Evolutionary conservation across 306 rosid species (phyloP).

Genomic region (Arachis hypogaea): DNA sequence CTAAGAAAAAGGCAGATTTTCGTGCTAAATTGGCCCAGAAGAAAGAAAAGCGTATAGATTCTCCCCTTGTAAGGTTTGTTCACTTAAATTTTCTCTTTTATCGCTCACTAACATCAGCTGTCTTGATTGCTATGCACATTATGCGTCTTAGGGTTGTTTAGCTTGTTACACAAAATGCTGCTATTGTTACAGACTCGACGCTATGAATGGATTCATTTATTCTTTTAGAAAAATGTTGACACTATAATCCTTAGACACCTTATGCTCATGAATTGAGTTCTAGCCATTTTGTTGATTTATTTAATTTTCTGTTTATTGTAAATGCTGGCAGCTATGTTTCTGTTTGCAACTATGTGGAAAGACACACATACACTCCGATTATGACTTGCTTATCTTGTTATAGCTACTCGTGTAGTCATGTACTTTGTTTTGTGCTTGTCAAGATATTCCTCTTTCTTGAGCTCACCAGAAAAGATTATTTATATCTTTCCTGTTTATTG

Average conservation of each 20-base stretch:
- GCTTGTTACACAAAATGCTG: slow-evolving; percentile 4
- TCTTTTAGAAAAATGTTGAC: neutral
- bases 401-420: neutral
- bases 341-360: neutral
- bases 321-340: neutral
- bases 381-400: slow-evolving; percentile 19
- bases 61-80: slow-evolving; percentile 76
- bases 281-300: slow-evolving; percentile 29
- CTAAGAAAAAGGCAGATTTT: slow-evolving; percentile 66
- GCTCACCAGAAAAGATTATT: neutral
- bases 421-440: slow-evolving; percentile 22
- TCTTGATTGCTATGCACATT: neutral
- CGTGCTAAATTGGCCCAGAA: slow-evolving; percentile 83
- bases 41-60: slow-evolving; percentile 84
- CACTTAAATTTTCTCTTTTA: slow-evolving; percentile 1
- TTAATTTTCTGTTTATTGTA: slow-evolving; percentile 20
- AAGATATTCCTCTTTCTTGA: slow-evolving; percentile 3
- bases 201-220: neutral
- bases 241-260: neutral
- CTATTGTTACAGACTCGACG: neutral
- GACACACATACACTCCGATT: neutral
- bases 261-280: slow-evolving; percentile 10
- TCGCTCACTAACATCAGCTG: neutral
- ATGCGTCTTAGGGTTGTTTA: slow-evolving; percentile 23
- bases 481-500: neutral